Percentiles rank a stretch among this genome's conserved stretches.
phyloP scores from a whole-genome alignment of 2,329 filamentous ascomycete genomes.

The Myrmaecium sp. region DNA sequence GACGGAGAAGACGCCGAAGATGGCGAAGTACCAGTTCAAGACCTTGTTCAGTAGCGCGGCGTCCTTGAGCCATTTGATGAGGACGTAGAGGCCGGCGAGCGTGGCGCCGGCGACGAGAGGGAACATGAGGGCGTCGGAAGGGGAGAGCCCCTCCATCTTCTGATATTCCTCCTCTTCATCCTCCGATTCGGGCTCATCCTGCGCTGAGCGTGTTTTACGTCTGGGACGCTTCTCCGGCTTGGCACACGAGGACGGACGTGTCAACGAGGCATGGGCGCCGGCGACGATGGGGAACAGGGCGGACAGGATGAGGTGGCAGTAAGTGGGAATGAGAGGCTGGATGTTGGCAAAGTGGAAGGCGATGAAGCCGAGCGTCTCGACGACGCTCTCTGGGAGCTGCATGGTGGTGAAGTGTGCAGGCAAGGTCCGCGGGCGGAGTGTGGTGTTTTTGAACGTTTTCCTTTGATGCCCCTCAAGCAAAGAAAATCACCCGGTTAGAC shows the following conservation, averaged over 20 bases:
- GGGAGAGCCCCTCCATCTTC: conserved; percentile 50
- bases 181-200: conserved; percentile 25
- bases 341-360: conserved; percentile 27
- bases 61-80: conserved; percentile 79
- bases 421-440: no score
- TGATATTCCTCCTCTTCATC: conserved; percentile 36
- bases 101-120: conserved; percentile 59
- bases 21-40: conserved; percentile 67
- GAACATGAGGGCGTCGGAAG: conserved; percentile 70
- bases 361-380: conserved; percentile 21
- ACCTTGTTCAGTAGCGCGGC: conserved; percentile 67
- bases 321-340: conserved; percentile 33
- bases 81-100: conserved; percentile 63
- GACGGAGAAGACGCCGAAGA: conserved; percentile 62
- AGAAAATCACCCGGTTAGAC: no score
- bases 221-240: conserved; percentile 38
- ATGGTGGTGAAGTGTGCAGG: conserved; percentile 4
- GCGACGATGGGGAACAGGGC: conserved; percentile 72
- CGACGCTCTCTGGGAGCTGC: conserved; percentile 6
- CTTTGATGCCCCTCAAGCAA: no score
- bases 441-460: no score
- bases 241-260: conserved; percentile 64
- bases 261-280: conserved; percentile 70
- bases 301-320: conserved; percentile 46
- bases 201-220: conserved; percentile 12